Percentiles rank a stretch among this genome's conserved stretches.
Evolutionary conservation across 1,284 basidiomycete genomes (phyloP).

Genomic region (Apiotrichum gamsii): DNA sequence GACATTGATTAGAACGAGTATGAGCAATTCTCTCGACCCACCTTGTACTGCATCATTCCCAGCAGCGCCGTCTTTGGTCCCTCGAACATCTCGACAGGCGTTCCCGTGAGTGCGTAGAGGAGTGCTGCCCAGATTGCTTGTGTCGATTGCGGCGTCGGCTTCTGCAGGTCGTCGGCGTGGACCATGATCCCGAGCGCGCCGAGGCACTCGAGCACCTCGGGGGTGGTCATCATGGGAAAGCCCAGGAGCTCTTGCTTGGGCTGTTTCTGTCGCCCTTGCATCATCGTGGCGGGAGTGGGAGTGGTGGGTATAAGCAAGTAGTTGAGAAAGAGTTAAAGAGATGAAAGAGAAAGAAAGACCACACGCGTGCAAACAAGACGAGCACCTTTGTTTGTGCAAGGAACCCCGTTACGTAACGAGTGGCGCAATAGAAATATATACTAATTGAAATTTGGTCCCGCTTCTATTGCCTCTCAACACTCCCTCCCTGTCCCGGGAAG

Average conservation of each 20-base stretch:
- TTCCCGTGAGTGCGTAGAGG: constrained; percentile 62
- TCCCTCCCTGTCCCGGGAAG: no score
- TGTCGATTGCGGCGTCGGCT: constrained; percentile 62
- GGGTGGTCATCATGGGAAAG: constrained; percentile 34
- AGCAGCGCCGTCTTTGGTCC: constrained; percentile 57
- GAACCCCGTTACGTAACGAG: neutral
- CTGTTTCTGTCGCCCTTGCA: constrained; percentile 12
- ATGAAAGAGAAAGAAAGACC: neutral
- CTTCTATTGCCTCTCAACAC: no score
- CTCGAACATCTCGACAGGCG: constrained; percentile 58
- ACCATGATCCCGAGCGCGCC: constrained; percentile 47
- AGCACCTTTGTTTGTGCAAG: constrained; percentile 3
- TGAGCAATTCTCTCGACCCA: constrained; percentile 34
- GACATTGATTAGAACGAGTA: constrained; percentile 1
- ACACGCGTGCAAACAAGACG: neutral
- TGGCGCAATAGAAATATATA: neutral
- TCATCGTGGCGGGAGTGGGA: neutral
- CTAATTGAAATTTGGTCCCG: neutral
- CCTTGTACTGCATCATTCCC: constrained; percentile 50
- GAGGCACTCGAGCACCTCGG: constrained; percentile 30
- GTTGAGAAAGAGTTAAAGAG: no score
- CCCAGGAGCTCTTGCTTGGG: constrained; percentile 18
- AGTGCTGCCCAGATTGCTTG: constrained; percentile 51
- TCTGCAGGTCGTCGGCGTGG: constrained; percentile 61
- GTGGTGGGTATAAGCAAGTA: no score